Base-by-base conservation (phyloP, 768 basidiomycete species). In the Lentinula edodes region DNA sequence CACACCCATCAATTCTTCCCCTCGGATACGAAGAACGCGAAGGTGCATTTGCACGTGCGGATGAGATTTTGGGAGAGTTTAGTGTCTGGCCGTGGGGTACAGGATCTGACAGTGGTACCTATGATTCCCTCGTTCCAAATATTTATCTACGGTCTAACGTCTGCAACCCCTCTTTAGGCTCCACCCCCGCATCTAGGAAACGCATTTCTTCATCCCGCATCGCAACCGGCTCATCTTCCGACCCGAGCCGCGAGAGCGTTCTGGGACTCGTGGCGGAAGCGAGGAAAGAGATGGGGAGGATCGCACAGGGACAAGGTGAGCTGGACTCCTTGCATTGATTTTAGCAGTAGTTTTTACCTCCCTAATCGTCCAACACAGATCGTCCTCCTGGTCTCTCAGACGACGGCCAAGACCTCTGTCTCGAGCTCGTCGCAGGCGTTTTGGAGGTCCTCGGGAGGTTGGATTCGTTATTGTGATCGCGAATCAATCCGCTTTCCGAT, bases 11-110 rank as follows among this genome's bases (percentile, higher is more conserved):
- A 18, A 23, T 41, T 6, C 39, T 20, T 42, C n/a, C 45, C 63
- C 76, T 98, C 28, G 88, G 86, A 15, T 98, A 96, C 68, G 97
- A 98, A 72, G 91, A 95, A 59, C 76, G 96, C 59, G 97, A 99
- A 77, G 87, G 85, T 4, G 95, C 96, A 36, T 97, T 98, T 72
- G 88, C 87, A 65, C 78, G 97, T 63, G 94, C 93, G 67, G 96
- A 99, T 70, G 97, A 99, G 65, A 86, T 99, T 28, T 77, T 99
- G 38, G 89, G 87, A 48, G 96, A 95, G 74, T 98, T 98, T 72
- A 81, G 85, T 34, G 80, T 79, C 35, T 99, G 94, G 94, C 96
- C 96, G 12, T 95, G 91, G 69, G 94, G 80, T 1, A 28, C 4
- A 62, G 57, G 15, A 63, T 64, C 54, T 68, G 67, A 6, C 34